phyloP scores from a whole-genome alignment of 306 rosid species.

The Mimosa pudica region DNA sequence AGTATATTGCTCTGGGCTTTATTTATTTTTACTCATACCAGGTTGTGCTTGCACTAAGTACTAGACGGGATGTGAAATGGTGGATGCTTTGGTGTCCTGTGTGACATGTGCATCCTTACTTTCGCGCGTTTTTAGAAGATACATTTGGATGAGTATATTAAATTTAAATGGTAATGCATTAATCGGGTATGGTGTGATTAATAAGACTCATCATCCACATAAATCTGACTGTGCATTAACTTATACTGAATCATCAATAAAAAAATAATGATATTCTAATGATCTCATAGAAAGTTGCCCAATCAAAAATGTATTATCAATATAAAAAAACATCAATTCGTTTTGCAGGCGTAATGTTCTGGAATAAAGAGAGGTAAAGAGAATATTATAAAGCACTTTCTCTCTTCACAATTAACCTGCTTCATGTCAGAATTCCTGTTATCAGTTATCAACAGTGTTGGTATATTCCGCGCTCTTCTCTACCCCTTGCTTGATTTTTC shows the following conservation, averaged over 20 bases:
- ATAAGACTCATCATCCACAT: background rate
- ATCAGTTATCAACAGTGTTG: background rate
- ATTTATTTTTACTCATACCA: too few species aligned
- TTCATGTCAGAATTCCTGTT: background rate
- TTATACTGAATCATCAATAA: background rate
- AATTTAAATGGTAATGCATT: background rate
- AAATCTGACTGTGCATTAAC: background rate
- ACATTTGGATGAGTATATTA: too few species aligned
- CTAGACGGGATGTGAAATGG: too few species aligned
- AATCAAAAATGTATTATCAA: background rate
- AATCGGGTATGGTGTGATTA: background rate
- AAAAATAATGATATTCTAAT: background rate
- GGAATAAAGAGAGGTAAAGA: background rate
- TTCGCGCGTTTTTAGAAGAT: too few species aligned
- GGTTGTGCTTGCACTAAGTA: too few species aligned
- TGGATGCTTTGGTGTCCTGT: too few species aligned
- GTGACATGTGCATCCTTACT: too few species aligned
- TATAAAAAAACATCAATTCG: background rate
- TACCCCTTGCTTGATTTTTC: constrained; percentile 35
- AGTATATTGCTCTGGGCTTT: too few species aligned
- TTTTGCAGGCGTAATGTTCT: background rate
- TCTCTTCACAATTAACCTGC: constrained; percentile 4
- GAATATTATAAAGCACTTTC: background rate
- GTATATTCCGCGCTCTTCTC: background rate
- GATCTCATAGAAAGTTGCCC: background rate